These are phyloP conservation scores for Alternaria alternata DNA, from an alignment of 2,329 filamentous ascomycete species.

Conservation along the genomic window DNA sequence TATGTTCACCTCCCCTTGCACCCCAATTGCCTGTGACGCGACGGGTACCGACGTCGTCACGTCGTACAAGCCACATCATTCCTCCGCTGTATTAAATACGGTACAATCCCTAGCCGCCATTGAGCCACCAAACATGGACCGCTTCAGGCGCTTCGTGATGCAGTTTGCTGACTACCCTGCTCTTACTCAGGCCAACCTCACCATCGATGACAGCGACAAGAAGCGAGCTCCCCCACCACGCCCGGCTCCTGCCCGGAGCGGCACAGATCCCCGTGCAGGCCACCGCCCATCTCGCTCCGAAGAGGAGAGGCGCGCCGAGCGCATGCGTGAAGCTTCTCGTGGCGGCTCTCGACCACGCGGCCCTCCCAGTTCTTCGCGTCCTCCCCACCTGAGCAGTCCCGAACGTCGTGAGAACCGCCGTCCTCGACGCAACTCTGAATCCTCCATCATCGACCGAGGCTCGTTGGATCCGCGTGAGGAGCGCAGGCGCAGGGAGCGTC, in stretches of 20 bases:
- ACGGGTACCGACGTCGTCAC: slow-evolving; percentile 19
- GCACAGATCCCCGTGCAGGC: slow-evolving; percentile 55
- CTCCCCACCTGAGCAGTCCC: slow-evolving; percentile 42
- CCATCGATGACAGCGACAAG: slow-evolving; percentile 67
- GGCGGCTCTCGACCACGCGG: slow-evolving; percentile 48
- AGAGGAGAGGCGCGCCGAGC: slow-evolving; percentile 50
- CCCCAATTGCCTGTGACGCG: slow-evolving; percentile 13
- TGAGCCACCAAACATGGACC: slow-evolving; percentile 47
- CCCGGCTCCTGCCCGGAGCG: slow-evolving; percentile 56
- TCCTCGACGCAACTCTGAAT: slow-evolving; percentile 79
- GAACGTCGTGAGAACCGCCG: slow-evolving; percentile 59
- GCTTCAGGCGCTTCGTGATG: slow-evolving; percentile 49
- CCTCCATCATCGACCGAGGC: slow-evolving; percentile 72
- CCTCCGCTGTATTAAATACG: slow-evolving; percentile 7
- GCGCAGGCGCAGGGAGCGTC: slow-evolving; percentile 60
- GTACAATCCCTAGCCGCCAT: not conserved
- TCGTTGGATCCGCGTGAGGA: slow-evolving; percentile 69
- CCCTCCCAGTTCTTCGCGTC: slow-evolving; percentile 50
- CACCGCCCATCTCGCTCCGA: slow-evolving; percentile 74
- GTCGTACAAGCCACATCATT: slow-evolving; percentile 28
- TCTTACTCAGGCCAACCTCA: slow-evolving; percentile 68
- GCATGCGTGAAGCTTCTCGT: slow-evolving; percentile 50
- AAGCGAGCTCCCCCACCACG: slow-evolving; percentile 46
- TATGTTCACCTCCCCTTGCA: slow-evolving; percentile 60
- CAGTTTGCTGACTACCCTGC: slow-evolving; percentile 55